Evolutionary conservation across 352 stramenopile species (phyloP), one percentile per base, ranked within the genome.

Genomic region (Elongisporangium anandrum): DNA sequence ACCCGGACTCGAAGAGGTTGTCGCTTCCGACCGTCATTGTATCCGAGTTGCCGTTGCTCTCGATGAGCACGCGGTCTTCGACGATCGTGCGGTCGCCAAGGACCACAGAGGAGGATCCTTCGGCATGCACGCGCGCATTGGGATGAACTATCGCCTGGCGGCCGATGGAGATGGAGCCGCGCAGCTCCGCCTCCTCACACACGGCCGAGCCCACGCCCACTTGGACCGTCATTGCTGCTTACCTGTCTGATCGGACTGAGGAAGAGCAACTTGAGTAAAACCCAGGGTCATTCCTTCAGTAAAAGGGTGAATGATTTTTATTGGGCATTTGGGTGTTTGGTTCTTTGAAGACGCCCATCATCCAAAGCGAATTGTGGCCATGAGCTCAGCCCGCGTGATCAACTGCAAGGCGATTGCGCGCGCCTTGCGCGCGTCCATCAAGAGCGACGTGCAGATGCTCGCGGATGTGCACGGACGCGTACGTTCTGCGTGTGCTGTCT

Each of bases 1-100:
- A 88, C 22, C 86, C 84, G 50, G 73, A 84, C 68, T 95, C 86
- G 54, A 95, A 92, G 57, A 95, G 57, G 66, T 92, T 93, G 63
- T 77, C 66, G 51, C 61, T 70, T 38, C 86, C 86, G 26, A 95
- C 61, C 10, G 49, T 57, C 70, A 94, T 88, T 8, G 69, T 62
- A 22, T 64, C 56, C 3, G 65, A 49, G 16, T 63, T 34, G 4
- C 53, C 49, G 56, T 50, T 54, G 56, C 60, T 63, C 34, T 70
- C 55, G 57, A 92, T 29, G 41, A 83, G 47, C 24, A 72, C 70
- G 59, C 81, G 61, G 68, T 94, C 79, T 56, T 95, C 79, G 41
- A 92, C 55, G 59, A 95, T 75, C 56, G 81, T 82, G 63, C 85
- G 73, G 71, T 90, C 70, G n/a, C 83, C 72, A 53, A 95, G 56